phyloP scores from a whole-genome alignment of 2,329 filamentous ascomycete species.

The Bretziella fagacearum region DNA sequence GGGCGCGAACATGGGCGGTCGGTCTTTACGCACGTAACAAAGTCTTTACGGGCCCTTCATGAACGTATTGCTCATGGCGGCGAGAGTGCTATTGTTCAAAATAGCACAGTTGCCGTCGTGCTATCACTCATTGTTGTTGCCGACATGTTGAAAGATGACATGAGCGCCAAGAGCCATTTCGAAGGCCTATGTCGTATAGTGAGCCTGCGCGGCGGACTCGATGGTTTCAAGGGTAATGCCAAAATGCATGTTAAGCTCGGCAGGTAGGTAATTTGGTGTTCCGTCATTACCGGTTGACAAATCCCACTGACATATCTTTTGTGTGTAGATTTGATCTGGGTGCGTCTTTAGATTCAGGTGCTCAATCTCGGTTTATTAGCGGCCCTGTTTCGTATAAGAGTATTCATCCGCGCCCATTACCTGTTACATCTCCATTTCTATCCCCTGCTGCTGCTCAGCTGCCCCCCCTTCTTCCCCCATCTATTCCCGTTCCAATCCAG shows the following conservation, averaged over 20 bases:
- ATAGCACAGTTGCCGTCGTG: constrained; percentile 12
- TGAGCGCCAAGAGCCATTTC: constrained; percentile 12
- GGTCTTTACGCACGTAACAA: constrained; percentile 8
- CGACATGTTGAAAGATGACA: constrained; percentile 13
- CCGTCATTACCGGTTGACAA: background rate
- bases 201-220: constrained; percentile 11
- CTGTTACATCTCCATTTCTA: constrained; percentile 1
- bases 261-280: constrained; percentile 2
- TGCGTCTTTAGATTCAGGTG: constrained; percentile 10
- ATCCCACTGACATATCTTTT: background rate
- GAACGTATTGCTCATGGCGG: constrained; percentile 6
- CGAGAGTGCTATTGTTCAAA: constrained; percentile 1
- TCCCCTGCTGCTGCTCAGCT: background rate
- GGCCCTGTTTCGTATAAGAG: constrained; percentile 9
- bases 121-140: constrained; percentile 13
- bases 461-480: background rate
- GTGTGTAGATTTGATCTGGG: constrained; percentile 10
- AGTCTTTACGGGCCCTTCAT: constrained; percentile 13
- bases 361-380: constrained; percentile 7
- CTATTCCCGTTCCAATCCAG: constrained; percentile 3
- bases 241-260: constrained; percentile 14
- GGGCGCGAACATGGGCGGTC: constrained; percentile 9
- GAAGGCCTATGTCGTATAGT: constrained; percentile 13
- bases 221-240: constrained; percentile 12
- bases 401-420: constrained; percentile 10